Evolutionary conservation across 371 early-diverging fungal genomes (phyloP).

Genomic region (Conidiobolus incongruus): DNA sequence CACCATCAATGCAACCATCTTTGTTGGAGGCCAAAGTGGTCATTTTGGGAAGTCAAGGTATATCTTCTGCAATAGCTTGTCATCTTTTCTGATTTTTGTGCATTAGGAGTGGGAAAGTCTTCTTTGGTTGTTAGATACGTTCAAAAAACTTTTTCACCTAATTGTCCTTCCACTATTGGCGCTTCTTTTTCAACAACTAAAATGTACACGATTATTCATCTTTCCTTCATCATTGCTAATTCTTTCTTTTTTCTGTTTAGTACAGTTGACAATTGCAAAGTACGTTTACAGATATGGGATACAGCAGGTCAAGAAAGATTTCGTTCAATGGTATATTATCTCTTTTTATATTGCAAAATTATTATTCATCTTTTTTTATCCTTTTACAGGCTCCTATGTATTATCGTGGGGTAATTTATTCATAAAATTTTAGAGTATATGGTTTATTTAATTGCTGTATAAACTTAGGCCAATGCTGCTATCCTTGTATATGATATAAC

Average conservation of each 20-base stretch:
- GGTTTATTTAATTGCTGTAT: not conserved
- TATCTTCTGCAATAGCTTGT: no score
- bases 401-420: conserved; percentile 34
- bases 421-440: conserved; percentile 6
- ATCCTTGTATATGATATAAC: conserved; percentile 39
- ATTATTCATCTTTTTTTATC: not conserved
- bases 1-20: conserved; percentile 13
- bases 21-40: conserved; percentile 53
- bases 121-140: conserved; percentile 63
- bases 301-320: conserved; percentile 47
- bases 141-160: conserved; percentile 48
- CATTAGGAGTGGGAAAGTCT: conserved; percentile 55
- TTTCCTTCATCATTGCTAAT: not conserved
- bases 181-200: conserved; percentile 62
- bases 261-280: conserved; percentile 35
- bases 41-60: conserved; percentile 46
- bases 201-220: conserved; percentile 15
- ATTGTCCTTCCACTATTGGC: conserved; percentile 59
- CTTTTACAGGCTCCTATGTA: conserved; percentile 36
- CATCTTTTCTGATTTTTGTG: not conserved
- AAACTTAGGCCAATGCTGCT: conserved; percentile 28
- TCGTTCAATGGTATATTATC: conserved; percentile 20
- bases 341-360: not conserved
- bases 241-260: conserved; percentile 9
- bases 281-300: conserved; percentile 44